These are phyloP conservation scores for Heterobasidion parviporum DNA, from an alignment of 1,284 basidiomycete species.

Conservation along the genomic window DNA sequence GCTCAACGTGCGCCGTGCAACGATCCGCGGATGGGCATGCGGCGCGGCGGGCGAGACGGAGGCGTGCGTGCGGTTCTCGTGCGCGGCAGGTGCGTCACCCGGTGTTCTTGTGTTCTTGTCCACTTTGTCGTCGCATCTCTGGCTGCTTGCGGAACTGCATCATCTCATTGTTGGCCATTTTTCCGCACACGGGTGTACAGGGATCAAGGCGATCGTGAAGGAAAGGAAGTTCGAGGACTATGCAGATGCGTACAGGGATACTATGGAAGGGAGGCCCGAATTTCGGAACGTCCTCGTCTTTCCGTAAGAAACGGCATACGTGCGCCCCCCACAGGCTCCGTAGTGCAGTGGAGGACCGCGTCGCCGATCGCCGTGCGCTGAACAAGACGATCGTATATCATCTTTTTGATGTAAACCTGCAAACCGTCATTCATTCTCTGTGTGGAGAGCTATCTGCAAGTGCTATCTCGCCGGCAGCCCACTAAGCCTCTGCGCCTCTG, in stretches of 20 bases:
- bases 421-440: too few relatives aligned
- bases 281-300: conserved; percentile 12
- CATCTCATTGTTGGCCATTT: background rate
- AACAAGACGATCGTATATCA: too few relatives aligned
- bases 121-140: too few relatives aligned
- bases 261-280: conserved; percentile 4
- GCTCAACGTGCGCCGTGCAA: conserved; percentile 13
- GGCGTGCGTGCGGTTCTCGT: conserved; percentile 6
- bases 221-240: conserved; percentile 7
- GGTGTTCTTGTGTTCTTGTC: too few relatives aligned
- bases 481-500: too few relatives aligned
- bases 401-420: too few relatives aligned
- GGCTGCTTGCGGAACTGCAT: too few relatives aligned
- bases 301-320: background rate
- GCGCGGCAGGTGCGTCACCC: background rate
- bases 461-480: too few relatives aligned
- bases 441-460: too few relatives aligned
- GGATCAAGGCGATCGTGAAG: conserved; percentile 9
- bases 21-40: conserved; percentile 13
- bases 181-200: background rate
- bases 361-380: too few relatives aligned
- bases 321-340: too few relatives aligned
- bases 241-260: conserved; percentile 7
- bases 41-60: conserved; percentile 9
- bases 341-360: too few relatives aligned